phyloP scores from a whole-genome alignment of 768 basidiomycete species.

The Lentinula sp. region DNA sequence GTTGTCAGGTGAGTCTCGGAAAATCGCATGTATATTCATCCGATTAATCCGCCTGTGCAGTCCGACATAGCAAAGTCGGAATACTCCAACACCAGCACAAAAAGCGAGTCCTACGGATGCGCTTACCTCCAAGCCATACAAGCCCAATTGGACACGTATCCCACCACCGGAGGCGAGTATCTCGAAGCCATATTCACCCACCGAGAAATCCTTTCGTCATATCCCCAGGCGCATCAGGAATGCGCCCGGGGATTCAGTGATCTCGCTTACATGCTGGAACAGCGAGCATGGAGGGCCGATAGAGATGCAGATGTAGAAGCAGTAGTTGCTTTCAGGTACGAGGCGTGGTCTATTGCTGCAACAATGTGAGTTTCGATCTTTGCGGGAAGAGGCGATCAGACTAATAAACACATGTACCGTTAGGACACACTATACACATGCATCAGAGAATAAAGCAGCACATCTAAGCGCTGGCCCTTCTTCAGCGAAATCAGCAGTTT shows the following conservation, averaged over 20 bases:
- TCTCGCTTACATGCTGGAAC: conserved; percentile 58
- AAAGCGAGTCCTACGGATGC: conserved; percentile 43
- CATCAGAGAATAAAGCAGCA: not conserved
- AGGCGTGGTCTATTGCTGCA: conserved; percentile 55
- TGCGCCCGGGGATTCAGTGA: conserved; percentile 64
- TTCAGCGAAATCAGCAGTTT: conserved; percentile 13
- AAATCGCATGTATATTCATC: not conserved
- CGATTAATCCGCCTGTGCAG: conserved; percentile 15
- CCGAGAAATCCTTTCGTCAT: conserved; percentile 60
- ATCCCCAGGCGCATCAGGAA: conserved; percentile 54
- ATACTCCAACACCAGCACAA: conserved; percentile 38
- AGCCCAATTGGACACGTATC: conserved; percentile 45
- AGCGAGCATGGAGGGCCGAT: conserved; percentile 63
- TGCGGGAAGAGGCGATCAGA: not conserved
- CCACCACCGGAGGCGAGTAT: conserved; percentile 68
- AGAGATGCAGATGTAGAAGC: conserved; percentile 68
- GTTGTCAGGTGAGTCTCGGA: conserved; percentile 26
- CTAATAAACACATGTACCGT: not conserved
- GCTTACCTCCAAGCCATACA: conserved; percentile 57
- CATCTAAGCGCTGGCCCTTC: not conserved
- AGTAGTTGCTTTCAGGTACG: conserved; percentile 60
- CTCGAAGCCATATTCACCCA: conserved; percentile 76
- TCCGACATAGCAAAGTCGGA: conserved; percentile 34
- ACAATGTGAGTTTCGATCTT: conserved; percentile 9
- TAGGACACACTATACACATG: not conserved